phyloP scores from a whole-genome alignment of 306 rosid genomes.

The Acacia melanoxylon region DNA sequence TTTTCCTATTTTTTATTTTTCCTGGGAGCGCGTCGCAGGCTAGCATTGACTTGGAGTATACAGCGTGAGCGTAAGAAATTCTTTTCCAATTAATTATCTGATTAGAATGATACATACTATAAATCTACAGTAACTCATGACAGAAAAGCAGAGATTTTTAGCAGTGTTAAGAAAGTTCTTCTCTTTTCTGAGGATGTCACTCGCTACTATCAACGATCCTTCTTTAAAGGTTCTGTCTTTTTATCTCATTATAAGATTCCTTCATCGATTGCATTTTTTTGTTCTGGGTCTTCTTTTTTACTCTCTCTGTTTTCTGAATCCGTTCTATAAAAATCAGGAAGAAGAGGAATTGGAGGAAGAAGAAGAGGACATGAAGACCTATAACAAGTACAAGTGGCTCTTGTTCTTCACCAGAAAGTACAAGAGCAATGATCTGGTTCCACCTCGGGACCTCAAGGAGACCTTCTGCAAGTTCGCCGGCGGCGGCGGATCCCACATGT shows the following conservation, averaged over 20 bases:
- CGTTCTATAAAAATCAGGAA: background rate
- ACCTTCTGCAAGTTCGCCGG: conserved; percentile 50
- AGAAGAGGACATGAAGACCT: conserved; percentile 24
- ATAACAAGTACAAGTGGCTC: conserved; percentile 64
- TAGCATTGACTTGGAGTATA: background rate
- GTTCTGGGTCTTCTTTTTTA: background rate
- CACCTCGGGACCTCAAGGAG: conserved; percentile 68
- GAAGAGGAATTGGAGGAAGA: background rate
- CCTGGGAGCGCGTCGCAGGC: background rate
- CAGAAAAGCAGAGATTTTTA: background rate
- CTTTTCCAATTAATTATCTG: background rate
- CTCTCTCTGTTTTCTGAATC: background rate
- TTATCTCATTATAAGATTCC: background rate
- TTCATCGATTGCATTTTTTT: conserved; percentile 25
- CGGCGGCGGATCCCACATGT: conserved; percentile 43
- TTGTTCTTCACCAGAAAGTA: conserved; percentile 67
- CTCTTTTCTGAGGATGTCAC: background rate
- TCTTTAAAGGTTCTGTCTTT: conserved; percentile 29
- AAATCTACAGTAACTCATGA: background rate
- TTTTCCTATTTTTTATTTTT: background rate
- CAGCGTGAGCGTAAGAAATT: background rate
- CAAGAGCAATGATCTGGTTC: conserved; percentile 53
- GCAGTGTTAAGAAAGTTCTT: background rate
- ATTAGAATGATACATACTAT: background rate
- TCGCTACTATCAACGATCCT: conserved; percentile 3